Base-by-base conservation (phyloP, 202 grass and related monocot species). In the Saccharum hybrid region DNA sequence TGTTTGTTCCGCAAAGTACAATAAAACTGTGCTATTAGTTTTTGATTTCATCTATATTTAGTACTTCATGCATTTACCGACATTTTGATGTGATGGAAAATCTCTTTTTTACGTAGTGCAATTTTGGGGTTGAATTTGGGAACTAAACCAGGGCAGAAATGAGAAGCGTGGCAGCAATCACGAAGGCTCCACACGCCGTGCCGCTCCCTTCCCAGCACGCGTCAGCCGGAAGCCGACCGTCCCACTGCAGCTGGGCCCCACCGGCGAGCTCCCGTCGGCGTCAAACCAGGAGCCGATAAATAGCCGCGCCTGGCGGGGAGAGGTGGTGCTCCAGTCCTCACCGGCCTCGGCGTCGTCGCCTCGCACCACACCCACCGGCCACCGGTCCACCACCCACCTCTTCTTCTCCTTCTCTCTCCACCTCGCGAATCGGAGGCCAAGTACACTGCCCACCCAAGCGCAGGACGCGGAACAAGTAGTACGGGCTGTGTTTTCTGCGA, bases 261-360 rank as follows among this genome's bases (percentile, higher is more conserved):
- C 60, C 9, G 1, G 60, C 72, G 34, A 84, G 52, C 18, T 2
- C 6, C 75, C 19, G 48, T 62, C 69, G 68, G 68, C 62, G 86
- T 80, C 86, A 49, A 78, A 68, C 86, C 9, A 4, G 51, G 6
- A 31, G 54, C 77, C 33, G 52, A 89, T 89, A 89, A 89, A 89
- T 89, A 89, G 61, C 31, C 69, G 42, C 33, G 56, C 56, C 21
- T 21, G 66, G 78, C 23, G 13, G 30, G 62, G 49, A 3, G 74
- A 39, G 72, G 67, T 67, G 81, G 51, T 10, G n/a, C 63, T 49
- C 79, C 49, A 1, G 2, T 5, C 49, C 49, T 68, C 80, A 57
- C 5, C 81, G 49, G 38, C 86, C 6, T 46, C 43, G 77, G 43
- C 66, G 54, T 71, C 78, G 49, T 60, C 61, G 74, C 61, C 86